Base-by-base conservation (phyloP, 768 basidiomycete species). In the Lentinula lateritia region DNA sequence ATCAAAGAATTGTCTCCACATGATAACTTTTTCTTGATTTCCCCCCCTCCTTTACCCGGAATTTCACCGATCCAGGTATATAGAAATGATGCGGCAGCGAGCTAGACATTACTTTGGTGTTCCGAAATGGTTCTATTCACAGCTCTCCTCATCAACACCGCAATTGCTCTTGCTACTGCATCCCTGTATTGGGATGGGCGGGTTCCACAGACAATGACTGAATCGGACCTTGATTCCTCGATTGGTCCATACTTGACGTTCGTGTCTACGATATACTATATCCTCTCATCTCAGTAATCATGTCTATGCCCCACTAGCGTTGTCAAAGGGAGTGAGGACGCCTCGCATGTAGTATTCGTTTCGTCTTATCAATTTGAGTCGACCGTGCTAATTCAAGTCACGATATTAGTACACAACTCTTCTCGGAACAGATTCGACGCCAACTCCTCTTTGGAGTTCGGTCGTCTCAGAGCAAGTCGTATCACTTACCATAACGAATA, bases 231-330 rank as follows among this genome's bases (percentile, higher is more conserved):
- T 36, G 76, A 86, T 63, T 69, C 67, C 2, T 82, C 80, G 1
- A 72, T 69, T 7, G 82, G 80, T 8, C 84, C 83, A 10, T 87
- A 79, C 66, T 64, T 85, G 43, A 83, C 82, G 85, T 87, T 62
- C 65, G 82, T 73, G 5, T 16, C 8, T 23, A 3, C 16, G 13
- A 9, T 53, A n/a, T 28, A 39, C 38, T 56, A 16, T 28, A 28
- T 2, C 18, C 1, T 15, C 10, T 10, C 15, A 12, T 16, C 18
- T 43, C 1, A 34, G 28, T n/a, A 43, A 39, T 52, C 10, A 13
- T 35, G 16, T 1, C 39, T 23, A n/a, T 1, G 32, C 32, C 35
- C 6, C 38, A 20, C 16, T 46, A 87, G 84, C 5, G 82, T 74
- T 3, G 85, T 87, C 32, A 85, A 84, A 66, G 84, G 85, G 56